phyloP scores from a whole-genome alignment of 257 asterid species.

The Echium plantagineum region DNA sequence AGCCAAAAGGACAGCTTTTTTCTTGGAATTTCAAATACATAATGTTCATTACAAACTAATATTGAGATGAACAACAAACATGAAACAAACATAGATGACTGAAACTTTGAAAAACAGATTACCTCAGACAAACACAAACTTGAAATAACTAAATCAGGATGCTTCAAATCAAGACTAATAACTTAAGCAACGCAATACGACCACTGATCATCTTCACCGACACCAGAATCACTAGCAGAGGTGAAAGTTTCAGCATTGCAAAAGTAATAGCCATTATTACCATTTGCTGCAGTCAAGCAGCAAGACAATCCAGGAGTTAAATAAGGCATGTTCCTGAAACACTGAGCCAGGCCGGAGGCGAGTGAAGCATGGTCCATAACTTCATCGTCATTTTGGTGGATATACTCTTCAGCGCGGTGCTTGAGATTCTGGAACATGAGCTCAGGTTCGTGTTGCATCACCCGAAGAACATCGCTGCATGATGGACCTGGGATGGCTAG shows the following conservation, averaged over 20 bases:
- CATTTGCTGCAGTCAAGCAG: constrained; percentile 36
- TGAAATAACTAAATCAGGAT: constrained; percentile 8
- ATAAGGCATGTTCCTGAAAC: constrained; percentile 84
- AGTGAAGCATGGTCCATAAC: constrained; percentile 11
- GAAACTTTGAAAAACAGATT: constrained; percentile 12
- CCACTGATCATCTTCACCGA: constrained; percentile 84
- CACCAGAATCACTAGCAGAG: constrained; percentile 32
- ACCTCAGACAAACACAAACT: constrained; percentile 4
- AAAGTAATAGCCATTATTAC: constrained; percentile 31
- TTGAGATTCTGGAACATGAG: constrained; percentile 80
- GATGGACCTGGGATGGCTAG: constrained; percentile 68
- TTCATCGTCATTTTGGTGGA: constrained; percentile 17
- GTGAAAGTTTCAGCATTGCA: constrained; percentile 42
- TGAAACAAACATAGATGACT: neutral
- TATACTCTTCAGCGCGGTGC: constrained; percentile 63
- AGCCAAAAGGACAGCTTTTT: neutral
- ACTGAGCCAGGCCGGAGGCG: constrained; percentile 44
- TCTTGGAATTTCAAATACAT: neutral
- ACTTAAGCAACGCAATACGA: constrained; percentile 63
- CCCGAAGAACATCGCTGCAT: constrained; percentile 68
- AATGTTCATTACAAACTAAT: neutral
- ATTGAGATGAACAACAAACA: constrained; percentile 7
- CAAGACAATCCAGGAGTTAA: constrained; percentile 42
- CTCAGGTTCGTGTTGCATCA: constrained; percentile 90
- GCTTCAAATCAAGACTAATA: constrained; percentile 1